Base-by-base conservation (phyloP, 257 asterid genomes). In the Prunella vulgaris region DNA sequence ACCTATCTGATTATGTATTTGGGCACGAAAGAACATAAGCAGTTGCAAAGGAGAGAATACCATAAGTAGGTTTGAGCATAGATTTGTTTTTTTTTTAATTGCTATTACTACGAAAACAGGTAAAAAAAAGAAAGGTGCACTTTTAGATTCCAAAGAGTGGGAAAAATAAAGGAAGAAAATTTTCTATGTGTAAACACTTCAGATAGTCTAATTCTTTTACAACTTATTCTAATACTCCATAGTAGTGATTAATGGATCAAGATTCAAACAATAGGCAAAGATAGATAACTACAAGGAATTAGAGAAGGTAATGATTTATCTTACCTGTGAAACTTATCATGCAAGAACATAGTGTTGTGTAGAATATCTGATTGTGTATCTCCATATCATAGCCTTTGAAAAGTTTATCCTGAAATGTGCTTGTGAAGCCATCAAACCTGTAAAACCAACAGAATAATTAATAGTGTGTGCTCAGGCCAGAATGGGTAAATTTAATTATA, bases 381-480 rank as follows among this genome's bases (percentile, higher is more conserved):
- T 86, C 99, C 99, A 94, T 94, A 74, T 94, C 92, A 75, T 91
- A 94, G 73, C 99, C 99, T 81, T 82, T 87, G 71, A 94, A 94
- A 72, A 94, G 97, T 81, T 94, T 91, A 53, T 94, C 99, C 84
- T 94, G 99, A 78, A 94, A 94, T 44, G 99, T 94, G 83, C 99
- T 94, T 15, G 99, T 94, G 84, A 91, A 94, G 61, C 99, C 99
- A 87, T 94, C 99, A 76, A 75, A 94, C 87, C 99, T 94, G 95
- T 22, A 73, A 72, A 66, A 66, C 69, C 68, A 56, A 76, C 58
- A 10, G 61, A 54, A 28, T 61, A 60, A 25, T 58, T 69, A 13
- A 71, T 33, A 62, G 52, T 15, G 37, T 42, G 42, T 22, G 17
- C 67, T 58, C 38, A 33, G 65, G 27, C 60, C 64, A 49, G 24